phyloP scores from a whole-genome alignment of 495 filamentous ascomycete species.

The Penicillium alfredii region DNA sequence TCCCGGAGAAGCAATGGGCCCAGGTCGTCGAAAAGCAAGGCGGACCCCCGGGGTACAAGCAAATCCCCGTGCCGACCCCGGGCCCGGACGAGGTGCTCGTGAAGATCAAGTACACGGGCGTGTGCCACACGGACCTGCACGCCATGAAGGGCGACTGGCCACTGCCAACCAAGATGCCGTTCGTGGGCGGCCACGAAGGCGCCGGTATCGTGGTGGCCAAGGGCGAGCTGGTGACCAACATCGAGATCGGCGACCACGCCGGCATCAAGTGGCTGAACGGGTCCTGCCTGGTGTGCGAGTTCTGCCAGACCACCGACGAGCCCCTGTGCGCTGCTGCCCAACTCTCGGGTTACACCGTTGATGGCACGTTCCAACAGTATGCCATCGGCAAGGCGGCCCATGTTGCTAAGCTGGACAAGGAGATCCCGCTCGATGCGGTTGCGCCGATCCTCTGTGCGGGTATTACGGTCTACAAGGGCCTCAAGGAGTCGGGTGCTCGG shows the following conservation, averaged over 20 bases:
- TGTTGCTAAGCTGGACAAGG: constrained; percentile 68
- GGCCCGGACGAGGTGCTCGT: constrained; percentile 80
- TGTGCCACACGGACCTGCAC: constrained; percentile 83
- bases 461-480: constrained; percentile 85
- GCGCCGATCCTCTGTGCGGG: constrained; percentile 80
- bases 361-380: constrained; percentile 87
- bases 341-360: constrained; percentile 71
- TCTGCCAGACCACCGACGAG: constrained; percentile 63
- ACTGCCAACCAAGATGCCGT: constrained; percentile 65
- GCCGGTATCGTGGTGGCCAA: constrained; percentile 74
- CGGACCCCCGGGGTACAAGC: constrained; percentile 68
- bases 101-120: constrained; percentile 84
- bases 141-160: constrained; percentile 87
- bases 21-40: constrained; percentile 75
- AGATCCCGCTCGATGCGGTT: constrained; percentile 62
- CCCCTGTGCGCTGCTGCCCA: constrained; percentile 60
- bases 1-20: constrained; percentile 78
- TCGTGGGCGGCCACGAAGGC: constrained; percentile 84
- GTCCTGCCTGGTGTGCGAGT: constrained; percentile 63
- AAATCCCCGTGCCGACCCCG: constrained; percentile 70
- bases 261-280: constrained; percentile 86
- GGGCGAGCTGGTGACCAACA: constrained; percentile 61
- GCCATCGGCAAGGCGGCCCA: constrained; percentile 76
- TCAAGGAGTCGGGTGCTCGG: constrained; percentile 72
- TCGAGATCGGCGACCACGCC: constrained; percentile 65